A percentile compares a stretch with the other conserved stretches of the same genome.
phyloP scores from a whole-genome alignment of 306 rosid species.

The Lathyrus tuberosus region DNA sequence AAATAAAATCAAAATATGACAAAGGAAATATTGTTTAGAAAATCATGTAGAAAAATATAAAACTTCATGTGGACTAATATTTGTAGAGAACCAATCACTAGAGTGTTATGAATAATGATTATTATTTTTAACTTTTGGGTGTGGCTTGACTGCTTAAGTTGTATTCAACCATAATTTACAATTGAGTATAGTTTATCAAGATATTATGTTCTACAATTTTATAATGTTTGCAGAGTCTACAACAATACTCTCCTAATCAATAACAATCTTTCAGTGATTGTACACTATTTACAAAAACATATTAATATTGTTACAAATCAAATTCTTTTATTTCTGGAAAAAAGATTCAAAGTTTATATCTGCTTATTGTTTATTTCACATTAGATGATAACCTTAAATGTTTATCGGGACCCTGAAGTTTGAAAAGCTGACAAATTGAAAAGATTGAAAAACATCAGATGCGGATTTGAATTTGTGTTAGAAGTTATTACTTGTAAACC shows the following conservation, averaged over 20 bases:
- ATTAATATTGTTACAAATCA: constrained; percentile 3
- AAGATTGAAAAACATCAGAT: background rate
- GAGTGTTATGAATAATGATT: too few relatives aligned
- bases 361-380: too few relatives aligned
- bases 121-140: background rate
- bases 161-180: background rate
- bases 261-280: background rate
- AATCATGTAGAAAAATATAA: too few relatives aligned
- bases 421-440: background rate
- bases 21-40: background rate
- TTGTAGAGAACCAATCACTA: too few relatives aligned
- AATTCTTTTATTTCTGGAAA: background rate
- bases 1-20: background rate
- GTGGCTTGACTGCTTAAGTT: background rate
- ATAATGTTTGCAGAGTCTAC: background rate
- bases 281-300: background rate
- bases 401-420: background rate
- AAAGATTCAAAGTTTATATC: too few relatives aligned
- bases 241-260: background rate
- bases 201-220: background rate
- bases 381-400: too few relatives aligned
- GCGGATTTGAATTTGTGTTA: background rate
- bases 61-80: too few relatives aligned
- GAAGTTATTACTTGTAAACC: background rate
- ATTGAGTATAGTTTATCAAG: background rate